Conservation (phyloP, 73 alveolate genomes). For the Symbiodinium pilosum region DNA sequence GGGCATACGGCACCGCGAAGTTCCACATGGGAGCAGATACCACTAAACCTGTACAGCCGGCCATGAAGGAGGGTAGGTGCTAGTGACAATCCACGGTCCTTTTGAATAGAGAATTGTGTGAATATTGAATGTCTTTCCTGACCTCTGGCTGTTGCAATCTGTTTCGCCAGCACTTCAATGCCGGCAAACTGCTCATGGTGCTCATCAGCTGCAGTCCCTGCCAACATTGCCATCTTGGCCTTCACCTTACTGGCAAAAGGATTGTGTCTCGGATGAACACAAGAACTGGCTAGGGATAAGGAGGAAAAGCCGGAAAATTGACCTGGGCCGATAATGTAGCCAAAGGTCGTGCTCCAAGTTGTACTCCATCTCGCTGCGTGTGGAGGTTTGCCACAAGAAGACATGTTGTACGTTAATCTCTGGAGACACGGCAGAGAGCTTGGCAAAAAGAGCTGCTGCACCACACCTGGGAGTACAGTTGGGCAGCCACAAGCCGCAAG, state of each 20-base stretch:
- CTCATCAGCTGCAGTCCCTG: background rate
- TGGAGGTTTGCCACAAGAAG: background rate
- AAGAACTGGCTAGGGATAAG: background rate
- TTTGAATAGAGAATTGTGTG: background rate
- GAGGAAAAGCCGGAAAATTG: no score
- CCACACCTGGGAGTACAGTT: conserved; percentile 60
- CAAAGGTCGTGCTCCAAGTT: background rate
- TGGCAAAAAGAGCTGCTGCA: conserved; percentile 15
- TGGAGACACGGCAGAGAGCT: background rate
- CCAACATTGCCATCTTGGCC: conserved; percentile 81
- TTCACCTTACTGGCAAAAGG: conserved; percentile 17
- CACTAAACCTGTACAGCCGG: conserved; percentile 1
- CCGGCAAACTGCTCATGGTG: background rate
- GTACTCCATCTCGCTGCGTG: background rate
- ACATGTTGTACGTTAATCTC: conserved; percentile 6
- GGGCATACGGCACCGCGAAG: conserved; percentile 77
- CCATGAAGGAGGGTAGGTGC: background rate
- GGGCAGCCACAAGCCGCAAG: no score
- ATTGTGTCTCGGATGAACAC: no score
- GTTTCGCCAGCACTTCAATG: conserved; percentile 19
- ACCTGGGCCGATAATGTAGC: background rate
- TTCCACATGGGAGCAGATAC: conserved; percentile 90
- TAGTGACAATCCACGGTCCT: background rate
- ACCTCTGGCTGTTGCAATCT: conserved; percentile 66
- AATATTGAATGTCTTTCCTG: background rate